Evolutionary conservation across 2,329 filamentous ascomycete species (phyloP).

Genomic region (Colletotrichum coccodes): DNA sequence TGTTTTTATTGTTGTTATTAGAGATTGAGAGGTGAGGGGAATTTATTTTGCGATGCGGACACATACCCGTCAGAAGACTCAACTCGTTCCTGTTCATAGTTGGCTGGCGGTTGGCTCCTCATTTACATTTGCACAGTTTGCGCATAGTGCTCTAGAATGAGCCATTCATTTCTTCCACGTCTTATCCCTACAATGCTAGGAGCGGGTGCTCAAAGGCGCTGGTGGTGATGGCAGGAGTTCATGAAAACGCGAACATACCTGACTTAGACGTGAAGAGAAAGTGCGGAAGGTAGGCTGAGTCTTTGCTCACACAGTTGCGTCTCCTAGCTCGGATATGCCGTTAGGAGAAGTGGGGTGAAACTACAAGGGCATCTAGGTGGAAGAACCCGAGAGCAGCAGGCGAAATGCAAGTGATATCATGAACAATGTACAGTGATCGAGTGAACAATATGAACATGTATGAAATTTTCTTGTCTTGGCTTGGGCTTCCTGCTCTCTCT

Average conservation of each 20-base stretch:
- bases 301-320: not conserved
- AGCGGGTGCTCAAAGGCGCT: not conserved
- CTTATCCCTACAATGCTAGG: too few relatives aligned
- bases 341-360: too few relatives aligned
- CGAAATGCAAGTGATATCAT: too few relatives aligned
- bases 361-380: not conserved
- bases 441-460: not conserved
- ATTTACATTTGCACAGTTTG: constrained; percentile 17
- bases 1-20: not conserved
- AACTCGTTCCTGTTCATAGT: constrained; percentile 19
- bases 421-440: not conserved
- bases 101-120: constrained; percentile 11
- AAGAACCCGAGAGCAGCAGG: too few relatives aligned
- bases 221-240: not conserved
- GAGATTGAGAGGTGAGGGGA: not conserved
- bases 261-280: not conserved
- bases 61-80: constrained; percentile 4
- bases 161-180: not conserved
- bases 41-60: constrained; percentile 1
- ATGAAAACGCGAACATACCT: too few relatives aligned
- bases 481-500: not conserved
- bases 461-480: not conserved
- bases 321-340: not conserved
- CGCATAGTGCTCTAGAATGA: constrained; percentile 7
- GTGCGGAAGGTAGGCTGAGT: not conserved